A percentile compares a stretch with the other conserved stretches of the same genome.
phyloP scores from a whole-genome alignment of 2,329 filamentous ascomycete species.

The Aureobasidium lini region DNA sequence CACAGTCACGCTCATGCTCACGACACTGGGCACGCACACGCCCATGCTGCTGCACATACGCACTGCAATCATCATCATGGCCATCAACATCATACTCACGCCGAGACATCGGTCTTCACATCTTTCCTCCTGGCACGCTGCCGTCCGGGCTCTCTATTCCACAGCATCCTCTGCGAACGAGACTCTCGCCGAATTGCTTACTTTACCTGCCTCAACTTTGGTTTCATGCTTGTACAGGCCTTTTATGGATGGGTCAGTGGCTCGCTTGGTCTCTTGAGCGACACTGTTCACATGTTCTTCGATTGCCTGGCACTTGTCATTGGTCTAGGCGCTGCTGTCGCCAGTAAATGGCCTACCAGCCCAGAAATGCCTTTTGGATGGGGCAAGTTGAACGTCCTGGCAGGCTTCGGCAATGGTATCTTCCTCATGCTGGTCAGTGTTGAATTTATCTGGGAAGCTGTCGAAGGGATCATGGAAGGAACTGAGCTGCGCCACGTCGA shows the following conservation, averaged over 20 bases:
- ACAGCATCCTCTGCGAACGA: constrained; percentile 81
- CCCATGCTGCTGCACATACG: constrained; percentile 13
- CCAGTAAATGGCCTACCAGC: constrained; percentile 94
- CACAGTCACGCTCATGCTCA: constrained; percentile 25
- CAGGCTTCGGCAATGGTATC: constrained; percentile 92
- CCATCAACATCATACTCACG: constrained; percentile 24
- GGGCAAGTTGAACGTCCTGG: constrained; percentile 92
- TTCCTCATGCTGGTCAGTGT: constrained; percentile 92
- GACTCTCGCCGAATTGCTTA: constrained; percentile 95
- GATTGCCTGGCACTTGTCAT: constrained; percentile 90
- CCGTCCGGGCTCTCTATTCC: constrained; percentile 66
- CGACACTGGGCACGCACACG: constrained; percentile 10
- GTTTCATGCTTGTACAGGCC: constrained; percentile 89
- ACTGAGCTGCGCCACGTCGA: constrained; percentile 74
- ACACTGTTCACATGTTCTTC: constrained; percentile 99
- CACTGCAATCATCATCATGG: constrained; percentile 18
- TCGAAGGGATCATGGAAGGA: constrained; percentile 78
- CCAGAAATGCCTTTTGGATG: constrained; percentile 88
- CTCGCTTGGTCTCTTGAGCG: constrained; percentile 87
- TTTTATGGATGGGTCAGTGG: constrained; percentile 92
- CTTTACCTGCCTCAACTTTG: constrained; percentile 89
- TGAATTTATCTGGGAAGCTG: constrained; percentile 91
- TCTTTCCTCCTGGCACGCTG: constrained; percentile 62
- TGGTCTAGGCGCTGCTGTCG: constrained; percentile 82
- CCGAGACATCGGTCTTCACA: constrained; percentile 61